Evolutionary conservation across 352 stramenopile species (phyloP), one percentile per base, ranked within the genome.

Genomic region (Globisporangium abappressorium): DNA sequence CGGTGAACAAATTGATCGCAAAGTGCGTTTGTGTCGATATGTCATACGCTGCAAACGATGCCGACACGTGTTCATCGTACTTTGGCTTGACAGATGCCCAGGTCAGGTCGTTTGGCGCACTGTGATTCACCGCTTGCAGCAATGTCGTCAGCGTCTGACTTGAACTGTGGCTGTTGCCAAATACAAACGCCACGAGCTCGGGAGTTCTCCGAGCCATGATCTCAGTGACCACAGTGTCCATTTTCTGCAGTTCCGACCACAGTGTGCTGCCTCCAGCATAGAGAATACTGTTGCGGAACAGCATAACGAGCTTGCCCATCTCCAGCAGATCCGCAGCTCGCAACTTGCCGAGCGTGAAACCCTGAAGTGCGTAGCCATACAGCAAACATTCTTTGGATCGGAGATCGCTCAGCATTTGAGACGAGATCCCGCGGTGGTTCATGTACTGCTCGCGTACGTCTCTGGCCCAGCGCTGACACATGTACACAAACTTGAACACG

Each of bases 1-100:
- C 80, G 6, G 67, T 79, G n/a, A 85, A 80, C 36, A 89, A 18
- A 41, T 89, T 87, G 8, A 89, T 56, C 1, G 76, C 64, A 20
- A 84, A 85, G 12, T 78, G 71, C 0, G 63, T 72, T 62, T 63
- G 26, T 8, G 24, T 69, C 0, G 24, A 3, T 2, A 53, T 5
- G 15, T 79, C 68, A 22, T 67, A 59, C 11, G 70, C 69, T 38
- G 80, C 66, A 47, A 79, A 88, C 28, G 72, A 85, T 28, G 57
- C 77, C 3, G 70, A 72, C 20, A 75, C 15, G 4, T 41, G 18
- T 1, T 26, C 28, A 36, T 14, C 14, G 5, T 41, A 20, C 14
- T 22, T 38, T 15, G 53, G 26, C 1, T 38, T 22, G 14, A 58
- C 15, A 14, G 5, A 2, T 1, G 66, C 71, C 82, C 76, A 87